Evolutionary conservation across 257 asterid genomes (phyloP), one percentile per base, ranked within the genome.

Genomic region (Striga asiatica): DNA sequence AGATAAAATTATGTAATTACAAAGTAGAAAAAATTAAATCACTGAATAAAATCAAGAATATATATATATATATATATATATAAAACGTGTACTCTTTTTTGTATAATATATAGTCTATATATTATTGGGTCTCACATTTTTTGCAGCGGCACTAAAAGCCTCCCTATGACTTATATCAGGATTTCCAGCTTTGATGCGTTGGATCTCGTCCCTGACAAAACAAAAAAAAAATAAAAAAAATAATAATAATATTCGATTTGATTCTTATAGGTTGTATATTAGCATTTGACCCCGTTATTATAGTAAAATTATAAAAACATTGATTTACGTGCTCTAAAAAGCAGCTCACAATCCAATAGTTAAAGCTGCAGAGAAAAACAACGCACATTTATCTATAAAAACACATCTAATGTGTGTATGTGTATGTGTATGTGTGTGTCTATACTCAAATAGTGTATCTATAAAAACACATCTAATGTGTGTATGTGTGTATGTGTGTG

Each of bases 141-240:
- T 91, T 51, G 98, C 98, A 56, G 98, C 98, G 3, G 98, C 98
- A 67, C 98, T 91, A 78, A 91, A 91, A 59, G 98, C 98, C 72
- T 91, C 96, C 81, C 98, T 91, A 79, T 91, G 98, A 61, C 96
- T 91, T 18, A 91, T 91, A 84, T 91, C 98, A 68, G 98, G 98
- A 81, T 91, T 91, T 75, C 89, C 96, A 52, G 98, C 96, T 80
- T 91, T 91, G 87, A 91, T 91, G 67, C 98, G 96, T 77, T 91
- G 98, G 92, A 91, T 91, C 87, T 91, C 98, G 77, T 91, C 98
- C 95, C 96, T 91, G 77, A n/a, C 32, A 27, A 27, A 27, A 2
- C 3, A 27, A 27, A 2, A 27, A 27, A 27, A 2, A 27, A 27
- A 27, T 27, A 27, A 27, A 27, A 2, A 27, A 27, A 27, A 2